Conservation (phyloP, 202 grass and related monocot species). For the Saccharum hybrid region DNA sequence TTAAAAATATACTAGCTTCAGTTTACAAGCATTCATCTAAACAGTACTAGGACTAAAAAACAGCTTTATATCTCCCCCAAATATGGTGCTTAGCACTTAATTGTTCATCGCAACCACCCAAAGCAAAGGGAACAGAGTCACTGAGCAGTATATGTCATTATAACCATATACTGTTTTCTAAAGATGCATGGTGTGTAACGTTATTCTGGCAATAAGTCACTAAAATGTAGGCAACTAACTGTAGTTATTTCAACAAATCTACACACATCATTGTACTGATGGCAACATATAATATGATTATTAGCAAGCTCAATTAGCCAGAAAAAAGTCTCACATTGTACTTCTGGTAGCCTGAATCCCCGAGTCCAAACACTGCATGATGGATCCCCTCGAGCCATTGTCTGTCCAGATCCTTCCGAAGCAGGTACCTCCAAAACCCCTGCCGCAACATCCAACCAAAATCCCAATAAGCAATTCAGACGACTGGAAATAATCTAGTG, state of each 20-base stretch:
- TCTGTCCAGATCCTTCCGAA: constrained; percentile 59
- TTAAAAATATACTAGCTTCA: neutral
- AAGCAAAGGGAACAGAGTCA: neutral
- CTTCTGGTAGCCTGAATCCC: constrained; percentile 95
- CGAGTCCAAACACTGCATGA: constrained; percentile 85
- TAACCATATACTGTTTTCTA: neutral
- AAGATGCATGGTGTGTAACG: neutral
- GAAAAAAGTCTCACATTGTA: constrained; percentile 63
- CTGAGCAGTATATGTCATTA: neutral
- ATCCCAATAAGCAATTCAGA: neutral
- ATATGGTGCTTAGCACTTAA: constrained; percentile 7
- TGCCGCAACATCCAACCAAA: constrained; percentile 35
- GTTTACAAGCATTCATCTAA: constrained; percentile 1
- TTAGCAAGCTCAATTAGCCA: constrained; percentile 7
- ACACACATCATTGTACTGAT: neutral
- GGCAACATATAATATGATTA: neutral
- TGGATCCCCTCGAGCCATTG: constrained; percentile 69
- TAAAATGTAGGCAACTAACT: neutral
- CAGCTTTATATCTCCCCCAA: neutral
- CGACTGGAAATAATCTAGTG: constrained; percentile 9
- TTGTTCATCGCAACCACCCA: neutral
- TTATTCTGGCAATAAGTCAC: neutral
- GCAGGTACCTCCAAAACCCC: constrained; percentile 81
- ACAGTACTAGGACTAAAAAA: constrained; percentile 11
- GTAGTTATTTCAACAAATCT: neutral